Percentiles rank a stretch among this genome's conserved stretches.
phyloP scores from a whole-genome alignment of 2,329 filamentous ascomycete species.

The Diaporthe sp. region DNA sequence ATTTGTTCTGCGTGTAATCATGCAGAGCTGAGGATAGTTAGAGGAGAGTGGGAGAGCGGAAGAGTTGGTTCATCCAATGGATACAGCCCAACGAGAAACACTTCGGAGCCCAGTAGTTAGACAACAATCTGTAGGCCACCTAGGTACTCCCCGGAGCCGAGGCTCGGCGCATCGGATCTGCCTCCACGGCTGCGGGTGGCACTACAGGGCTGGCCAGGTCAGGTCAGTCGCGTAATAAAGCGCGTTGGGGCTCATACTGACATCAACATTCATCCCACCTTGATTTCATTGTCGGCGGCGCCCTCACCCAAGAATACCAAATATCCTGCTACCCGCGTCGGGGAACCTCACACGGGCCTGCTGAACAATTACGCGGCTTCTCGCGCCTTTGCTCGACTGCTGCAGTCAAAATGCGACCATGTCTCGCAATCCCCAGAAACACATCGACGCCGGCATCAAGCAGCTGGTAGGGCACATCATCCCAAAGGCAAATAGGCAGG shows the following conservation, averaged over 20 bases:
- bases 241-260: constrained; percentile 22
- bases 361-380: not conserved
- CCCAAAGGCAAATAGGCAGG: constrained; percentile 63
- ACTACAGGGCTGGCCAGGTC: not conserved
- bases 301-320: not conserved
- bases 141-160: not conserved
- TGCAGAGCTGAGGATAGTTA: not conserved
- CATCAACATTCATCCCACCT: constrained; percentile 36
- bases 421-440: constrained; percentile 70
- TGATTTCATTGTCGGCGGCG: not conserved
- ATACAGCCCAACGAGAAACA: not conserved
- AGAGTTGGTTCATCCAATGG: not conserved
- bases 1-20: not conserved
- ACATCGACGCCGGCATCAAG: constrained; percentile 84
- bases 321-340: not conserved
- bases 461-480: constrained; percentile 83
- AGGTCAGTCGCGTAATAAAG: constrained; percentile 35
- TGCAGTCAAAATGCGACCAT: constrained; percentile 63
- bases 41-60: not conserved
- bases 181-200: not conserved
- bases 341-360: not conserved
- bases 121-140: not conserved
- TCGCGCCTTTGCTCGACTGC: constrained; percentile 14
- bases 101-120: not conserved
- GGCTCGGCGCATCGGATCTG: constrained; percentile 20